Percentiles rank a stretch among this genome's conserved stretches.
Conservation (phyloP, 371 early-diverging fungal genomes). For the Lichtheimia hyalospora region DNA sequence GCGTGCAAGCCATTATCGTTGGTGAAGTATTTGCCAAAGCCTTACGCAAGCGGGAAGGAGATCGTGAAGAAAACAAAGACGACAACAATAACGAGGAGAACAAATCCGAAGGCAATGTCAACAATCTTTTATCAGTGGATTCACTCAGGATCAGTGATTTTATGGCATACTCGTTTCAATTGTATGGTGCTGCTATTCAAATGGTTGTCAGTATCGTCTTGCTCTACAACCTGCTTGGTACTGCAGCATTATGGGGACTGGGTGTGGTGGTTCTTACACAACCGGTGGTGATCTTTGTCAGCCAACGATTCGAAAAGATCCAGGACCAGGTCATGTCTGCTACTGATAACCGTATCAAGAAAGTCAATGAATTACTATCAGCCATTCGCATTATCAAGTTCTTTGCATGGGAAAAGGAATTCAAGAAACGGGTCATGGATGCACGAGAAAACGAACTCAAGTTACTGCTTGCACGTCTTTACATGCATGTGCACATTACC, state of each 20-base stretch:
- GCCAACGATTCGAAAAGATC: conserved; percentile 46
- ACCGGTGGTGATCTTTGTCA: conserved; percentile 56
- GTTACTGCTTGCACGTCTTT: conserved; percentile 39
- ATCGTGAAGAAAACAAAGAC: no score
- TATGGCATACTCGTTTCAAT: conserved; percentile 52
- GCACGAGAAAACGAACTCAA: conserved; percentile 54
- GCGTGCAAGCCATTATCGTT: conserved; percentile 57
- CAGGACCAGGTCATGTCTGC: conserved; percentile 56
- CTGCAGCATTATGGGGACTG: conserved; percentile 65
- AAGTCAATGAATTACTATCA: conserved; percentile 67
- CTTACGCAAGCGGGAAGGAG: conserved; percentile 38
- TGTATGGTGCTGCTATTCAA: conserved; percentile 63
- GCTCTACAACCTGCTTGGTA: conserved; percentile 64
- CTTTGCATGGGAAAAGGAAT: conserved; percentile 80
- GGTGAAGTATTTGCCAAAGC: conserved; percentile 62
- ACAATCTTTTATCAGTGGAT: conserved; percentile 58
- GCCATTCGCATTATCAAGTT: conserved; percentile 81
- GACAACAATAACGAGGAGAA: conserved; percentile 32
- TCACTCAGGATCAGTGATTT: conserved; percentile 56
- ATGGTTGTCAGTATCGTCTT: conserved; percentile 58
- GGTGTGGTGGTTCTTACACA: conserved; percentile 57
- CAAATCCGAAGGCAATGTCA: conserved; percentile 41
- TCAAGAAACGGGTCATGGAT: conserved; percentile 50
- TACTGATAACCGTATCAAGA: conserved; percentile 66
- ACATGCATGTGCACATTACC: conserved; percentile 44